Evolutionary conservation across 176 grass and related monocot genomes (phyloP), one percentile per base, ranked within the genome.

Genomic region (Ananas comosus): DNA sequence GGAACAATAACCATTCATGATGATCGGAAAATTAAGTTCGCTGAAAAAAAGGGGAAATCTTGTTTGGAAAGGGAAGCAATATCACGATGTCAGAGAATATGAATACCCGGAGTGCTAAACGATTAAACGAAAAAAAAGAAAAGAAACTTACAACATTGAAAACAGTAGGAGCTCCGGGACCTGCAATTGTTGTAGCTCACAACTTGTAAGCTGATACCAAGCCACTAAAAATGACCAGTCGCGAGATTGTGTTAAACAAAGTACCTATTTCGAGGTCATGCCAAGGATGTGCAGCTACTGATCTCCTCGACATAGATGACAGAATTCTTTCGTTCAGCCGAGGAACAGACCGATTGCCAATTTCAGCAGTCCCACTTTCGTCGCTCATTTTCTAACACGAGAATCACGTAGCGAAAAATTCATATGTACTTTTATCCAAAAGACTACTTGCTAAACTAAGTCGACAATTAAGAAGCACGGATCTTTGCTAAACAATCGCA

Each of bases 81-180:
- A 42, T 42, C 33, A 7, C 5, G 4, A 42, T 42, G 33, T 42
- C 33, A 42, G 33, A 42, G 33, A 7, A 5, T 1, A 42, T 42
- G 33, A 42, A 42, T 42, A 42, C 5, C 4, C 4, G 33, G 33
- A 42, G 33, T 42, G 9, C 12, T 61, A n/a, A 48, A 66, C 51
- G 17, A 51, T 12, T 22, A 5, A 63, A 59, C 64, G 13, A 21
- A 11, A 6, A 63, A 5, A 63, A 70, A 63, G 61, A 49, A 47
- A 58, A 4, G 13, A 53, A 14, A 83, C 81, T 83, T 78, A 83
- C 81, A 17, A 70, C 74, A 78, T 83, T 83, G 70, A 83, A 83
- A 16, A 83, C 64, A 24, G 81, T 50, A 78, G 81, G 81, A 33
- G 81, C 81, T 51, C 53, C 75, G 53, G 69, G 81, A 69, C 81